phyloP scores from a whole-genome alignment of 805 yeast genomes.

The Saccharomycodes ludwigii region DNA sequence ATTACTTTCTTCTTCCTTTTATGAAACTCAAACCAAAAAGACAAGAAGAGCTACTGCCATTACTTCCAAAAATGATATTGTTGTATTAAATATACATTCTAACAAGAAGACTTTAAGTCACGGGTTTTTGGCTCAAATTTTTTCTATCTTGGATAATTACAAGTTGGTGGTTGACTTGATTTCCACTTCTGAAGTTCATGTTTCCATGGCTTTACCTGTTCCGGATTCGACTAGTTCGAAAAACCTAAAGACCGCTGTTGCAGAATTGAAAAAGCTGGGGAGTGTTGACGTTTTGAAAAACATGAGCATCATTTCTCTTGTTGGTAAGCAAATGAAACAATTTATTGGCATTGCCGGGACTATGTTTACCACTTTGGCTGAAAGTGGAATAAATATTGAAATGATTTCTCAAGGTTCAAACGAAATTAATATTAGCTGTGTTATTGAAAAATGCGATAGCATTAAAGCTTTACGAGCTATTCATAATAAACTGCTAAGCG shows the following conservation, averaged over 20 bases:
- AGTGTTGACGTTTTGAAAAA: slow-evolving; percentile 78
- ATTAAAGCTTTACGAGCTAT: slow-evolving; percentile 76
- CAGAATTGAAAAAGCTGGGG: slow-evolving; percentile 71
- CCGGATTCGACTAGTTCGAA: slow-evolving; percentile 48
- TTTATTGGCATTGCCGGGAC: slow-evolving; percentile 94
- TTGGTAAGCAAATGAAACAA: slow-evolving; percentile 95
- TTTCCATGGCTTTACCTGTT: slow-evolving; percentile 91
- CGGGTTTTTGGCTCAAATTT: slow-evolving; percentile 87
- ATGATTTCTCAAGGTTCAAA: slow-evolving; percentile 99
- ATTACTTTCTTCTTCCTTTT: slow-evolving; percentile 34
- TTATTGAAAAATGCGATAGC: slow-evolving; percentile 72
- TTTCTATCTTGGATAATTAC: slow-evolving; percentile 72
- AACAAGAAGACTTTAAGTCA: slow-evolving; percentile 87
- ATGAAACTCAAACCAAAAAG: slow-evolving; percentile 29
- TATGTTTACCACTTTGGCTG: slow-evolving; percentile 90
- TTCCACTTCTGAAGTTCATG: slow-evolving; percentile 95
- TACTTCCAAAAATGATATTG: slow-evolving; percentile 85
- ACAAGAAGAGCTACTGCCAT: slow-evolving; percentile 84
- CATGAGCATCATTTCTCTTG: slow-evolving; percentile 86
- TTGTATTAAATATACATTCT: slow-evolving; percentile 86
- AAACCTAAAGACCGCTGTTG: slow-evolving; percentile 58
- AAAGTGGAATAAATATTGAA: slow-evolving; percentile 84
- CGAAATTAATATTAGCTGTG: slow-evolving; percentile 94
- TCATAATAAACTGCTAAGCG: slow-evolving; percentile 64
- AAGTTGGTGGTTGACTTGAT: slow-evolving; percentile 88